phyloP scores from a whole-genome alignment of 1,284 basidiomycete species.

The Melampsora abietis-canadensis region DNA sequence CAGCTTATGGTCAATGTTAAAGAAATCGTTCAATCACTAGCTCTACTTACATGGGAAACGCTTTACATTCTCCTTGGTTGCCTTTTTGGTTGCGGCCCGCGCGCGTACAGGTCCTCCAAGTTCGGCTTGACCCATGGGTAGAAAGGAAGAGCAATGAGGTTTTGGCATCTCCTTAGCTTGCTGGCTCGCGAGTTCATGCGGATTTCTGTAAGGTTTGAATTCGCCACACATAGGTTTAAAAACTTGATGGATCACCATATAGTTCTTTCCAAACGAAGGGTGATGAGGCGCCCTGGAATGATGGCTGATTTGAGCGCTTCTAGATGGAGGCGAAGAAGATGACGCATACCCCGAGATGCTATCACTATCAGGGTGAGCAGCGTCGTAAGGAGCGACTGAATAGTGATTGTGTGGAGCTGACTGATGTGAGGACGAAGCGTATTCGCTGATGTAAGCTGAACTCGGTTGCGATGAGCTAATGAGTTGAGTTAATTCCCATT shows the following conservation, averaged over 20 bases:
- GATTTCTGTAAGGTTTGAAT: background rate
- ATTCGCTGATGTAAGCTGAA: background rate
- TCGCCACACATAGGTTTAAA: constrained; percentile 1
- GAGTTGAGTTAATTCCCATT: constrained; percentile 4
- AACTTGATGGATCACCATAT: constrained; percentile 36
- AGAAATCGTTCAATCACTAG: background rate
- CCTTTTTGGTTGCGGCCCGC: background rate
- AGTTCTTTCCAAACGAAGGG: constrained; percentile 4
- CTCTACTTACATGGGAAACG: constrained; percentile 39
- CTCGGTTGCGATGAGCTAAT: constrained; percentile 1
- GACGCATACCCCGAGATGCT: constrained; percentile 8
- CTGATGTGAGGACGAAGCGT: background rate
- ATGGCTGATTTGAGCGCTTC: constrained; percentile 5
- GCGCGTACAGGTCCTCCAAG: background rate
- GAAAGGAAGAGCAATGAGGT: background rate
- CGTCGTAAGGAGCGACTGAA: constrained; percentile 4
- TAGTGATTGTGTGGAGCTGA: constrained; percentile 2
- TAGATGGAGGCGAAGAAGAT: constrained; percentile 22
- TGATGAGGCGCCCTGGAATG: background rate
- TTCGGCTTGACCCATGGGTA: constrained; percentile 2
- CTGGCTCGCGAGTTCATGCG: background rate
- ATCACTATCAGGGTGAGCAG: background rate
- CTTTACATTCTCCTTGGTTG: constrained; percentile 32
- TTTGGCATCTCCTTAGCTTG: background rate
- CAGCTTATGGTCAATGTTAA: background rate